phyloP scores from a whole-genome alignment of 805 yeast genomes.

The Danielia reshetovae region DNA sequence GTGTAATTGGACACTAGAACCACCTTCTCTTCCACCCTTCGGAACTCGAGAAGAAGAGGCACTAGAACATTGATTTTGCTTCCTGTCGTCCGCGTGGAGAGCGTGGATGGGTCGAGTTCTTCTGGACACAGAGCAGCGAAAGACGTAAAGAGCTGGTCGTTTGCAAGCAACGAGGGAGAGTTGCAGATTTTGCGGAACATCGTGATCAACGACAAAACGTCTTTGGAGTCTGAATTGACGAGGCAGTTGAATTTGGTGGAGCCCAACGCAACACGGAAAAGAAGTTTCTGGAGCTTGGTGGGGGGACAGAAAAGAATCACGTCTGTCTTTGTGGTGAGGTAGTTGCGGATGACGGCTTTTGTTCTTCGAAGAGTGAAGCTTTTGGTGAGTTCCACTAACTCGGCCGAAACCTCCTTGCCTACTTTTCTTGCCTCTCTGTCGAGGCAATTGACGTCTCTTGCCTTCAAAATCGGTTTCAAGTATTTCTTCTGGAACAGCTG shows the following conservation, averaged over 20 bases:
- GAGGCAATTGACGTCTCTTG: slow-evolving; percentile 60
- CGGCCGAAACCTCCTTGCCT: slow-evolving; percentile 63
- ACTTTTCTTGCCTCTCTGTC: slow-evolving; percentile 43
- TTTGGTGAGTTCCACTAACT: slow-evolving; percentile 60
- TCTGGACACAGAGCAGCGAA: slow-evolving; percentile 5
- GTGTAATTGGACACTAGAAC: slow-evolving; percentile 88
- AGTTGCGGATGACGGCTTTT: slow-evolving; percentile 49
- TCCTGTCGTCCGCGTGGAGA: slow-evolving; percentile 9
- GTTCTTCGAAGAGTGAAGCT: slow-evolving; percentile 73
- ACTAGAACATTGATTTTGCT: slow-evolving; percentile 69
- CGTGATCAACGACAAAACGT: slow-evolving; percentile 63
- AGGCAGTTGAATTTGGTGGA: slow-evolving; percentile 32
- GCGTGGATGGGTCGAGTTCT: slow-evolving; percentile 16
- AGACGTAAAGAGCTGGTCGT: slow-evolving; percentile 42
- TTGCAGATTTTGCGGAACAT: slow-evolving; percentile 78
- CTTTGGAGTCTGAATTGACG: slow-evolving; percentile 30
- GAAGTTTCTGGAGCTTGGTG: slow-evolving; percentile 50
- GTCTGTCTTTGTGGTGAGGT: slow-evolving; percentile 73
- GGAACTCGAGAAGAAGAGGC: slow-evolving; percentile 50
- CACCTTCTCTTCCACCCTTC: slow-evolving; percentile 55
- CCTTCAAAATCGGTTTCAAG: slow-evolving; percentile 65
- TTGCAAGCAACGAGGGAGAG: slow-evolving; percentile 60
- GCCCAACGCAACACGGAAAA: slow-evolving; percentile 50
- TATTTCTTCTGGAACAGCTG: slow-evolving; percentile 55
- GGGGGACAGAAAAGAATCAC: slow-evolving; percentile 76